Conservation (phyloP, 768 basidiomycete species). For the Lactifluus rugatus region DNA sequence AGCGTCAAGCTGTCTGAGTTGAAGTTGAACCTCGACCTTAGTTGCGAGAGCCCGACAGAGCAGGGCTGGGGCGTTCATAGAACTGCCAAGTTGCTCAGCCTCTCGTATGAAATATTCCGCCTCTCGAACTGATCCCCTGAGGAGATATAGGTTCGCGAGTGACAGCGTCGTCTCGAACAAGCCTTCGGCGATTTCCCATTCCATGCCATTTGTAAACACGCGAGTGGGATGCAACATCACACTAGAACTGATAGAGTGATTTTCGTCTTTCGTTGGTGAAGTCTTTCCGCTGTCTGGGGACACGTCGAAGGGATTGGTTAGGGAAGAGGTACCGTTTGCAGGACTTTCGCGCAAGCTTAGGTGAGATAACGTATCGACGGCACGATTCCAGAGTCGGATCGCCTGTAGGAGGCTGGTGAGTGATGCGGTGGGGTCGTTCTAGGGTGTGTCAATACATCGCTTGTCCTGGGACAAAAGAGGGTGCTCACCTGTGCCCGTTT, state of each 20-base stretch:
- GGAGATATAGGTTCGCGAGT: conserved; percentile 52
- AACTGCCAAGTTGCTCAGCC: conserved; percentile 60
- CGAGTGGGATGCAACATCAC: conserved; percentile 18
- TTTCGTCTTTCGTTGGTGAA: conserved; percentile 28
- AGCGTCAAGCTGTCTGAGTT: conserved; percentile 48
- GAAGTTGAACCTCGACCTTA: conserved; percentile 61
- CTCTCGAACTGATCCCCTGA: conserved; percentile 74
- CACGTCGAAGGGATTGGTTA: conserved; percentile 53
- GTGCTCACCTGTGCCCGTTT: conserved; percentile 49
- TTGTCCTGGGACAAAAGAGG: background rate
- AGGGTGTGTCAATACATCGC: background rate
- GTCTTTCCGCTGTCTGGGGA: conserved; percentile 32
- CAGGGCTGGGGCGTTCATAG: conserved; percentile 57
- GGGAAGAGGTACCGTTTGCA: conserved; percentile 25
- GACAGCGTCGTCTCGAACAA: conserved; percentile 58
- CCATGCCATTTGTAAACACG: conserved; percentile 42
- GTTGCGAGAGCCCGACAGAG: conserved; percentile 54
- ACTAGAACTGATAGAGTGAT: conserved; percentile 17
- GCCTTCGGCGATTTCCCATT: conserved; percentile 71
- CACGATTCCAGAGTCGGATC: conserved; percentile 72
- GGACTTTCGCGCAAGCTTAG: conserved; percentile 34
- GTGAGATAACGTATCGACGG: conserved; percentile 56
- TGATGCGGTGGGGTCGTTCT: conserved; percentile 55
- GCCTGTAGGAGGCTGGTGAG: conserved; percentile 56
- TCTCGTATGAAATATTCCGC: conserved; percentile 78